Base-by-base conservation (phyloP, 257 asterid genomes). In the Lithospermum erythrorhizon region DNA sequence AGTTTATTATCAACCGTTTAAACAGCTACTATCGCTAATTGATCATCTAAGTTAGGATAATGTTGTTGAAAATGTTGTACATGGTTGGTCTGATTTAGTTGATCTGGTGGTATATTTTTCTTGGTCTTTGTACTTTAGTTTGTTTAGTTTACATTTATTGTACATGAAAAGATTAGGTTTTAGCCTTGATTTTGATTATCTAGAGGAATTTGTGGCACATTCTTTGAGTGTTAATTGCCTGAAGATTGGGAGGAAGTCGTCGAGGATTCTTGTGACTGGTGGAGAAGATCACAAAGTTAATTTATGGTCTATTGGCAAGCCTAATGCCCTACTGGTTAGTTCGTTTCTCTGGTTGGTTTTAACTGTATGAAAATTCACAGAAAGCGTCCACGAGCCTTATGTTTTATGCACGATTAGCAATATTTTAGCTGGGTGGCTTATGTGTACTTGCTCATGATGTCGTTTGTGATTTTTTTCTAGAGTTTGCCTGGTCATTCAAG, bases 141-240 rank as follows among this genome's bases (percentile, higher is more conserved):
- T n/a, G n/a, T n/a, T 27, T 1, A 7, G 32, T 27, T 41, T 41
- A 41, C 5, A 11, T 41, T 41, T 41, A 2, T 41, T 41, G 49
- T 0, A 5, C 1, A 11, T 5, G 14, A 11, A 3, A 41, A 1
- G 13, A 13, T 41, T 41, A 11, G 49, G 49, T 11, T 41, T 41
- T 41, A 5, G 49, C 49, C 49, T 41, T 41, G 49, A 41, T 41
- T 41, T 41, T 41, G 17, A 11, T 14, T 41, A 11, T 9, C 32
- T 47, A 93, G 99, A 93, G 96, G 99, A 93, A 79, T 93, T 93
- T 59, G 95, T 93, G 80, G 97, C 97, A 21, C 99, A 93, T 71
- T 81, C 86, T 9, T 96, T 96, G 66, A 89, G 80, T 75, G 96
- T 93, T 25, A 93, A 93, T 77, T 86, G 99, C 77, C 75, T 93